A percentile compares a stretch with the other conserved stretches of the same genome.
Evolutionary conservation across 306 rosid genomes (phyloP).

Genomic region (Arachis stenosperma): DNA sequence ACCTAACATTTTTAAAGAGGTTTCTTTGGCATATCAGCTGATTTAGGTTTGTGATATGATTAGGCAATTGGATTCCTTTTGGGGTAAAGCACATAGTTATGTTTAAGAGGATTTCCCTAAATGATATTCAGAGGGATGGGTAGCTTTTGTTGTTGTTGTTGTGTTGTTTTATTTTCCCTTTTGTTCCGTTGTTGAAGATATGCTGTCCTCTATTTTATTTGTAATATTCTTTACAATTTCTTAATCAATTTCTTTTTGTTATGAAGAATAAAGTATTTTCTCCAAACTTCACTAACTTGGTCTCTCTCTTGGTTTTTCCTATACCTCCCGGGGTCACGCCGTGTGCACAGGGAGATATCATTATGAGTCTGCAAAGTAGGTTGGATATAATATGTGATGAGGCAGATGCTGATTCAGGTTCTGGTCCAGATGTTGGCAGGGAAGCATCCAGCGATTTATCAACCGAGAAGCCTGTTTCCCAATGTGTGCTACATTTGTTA

Average conservation of each 20-base stretch:
- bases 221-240: background rate
- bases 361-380: conserved; percentile 82
- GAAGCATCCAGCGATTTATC: conserved; percentile 51
- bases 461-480: conserved; percentile 61
- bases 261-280: background rate
- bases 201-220: background rate
- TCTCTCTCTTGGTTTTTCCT: conserved; percentile 11
- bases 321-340: conserved; percentile 23
- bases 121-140: background rate
- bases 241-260: background rate
- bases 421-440: conserved; percentile 42
- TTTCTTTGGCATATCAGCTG: background rate
- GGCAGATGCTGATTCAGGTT: conserved; percentile 57
- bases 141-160: background rate
- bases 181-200: background rate
- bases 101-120: background rate
- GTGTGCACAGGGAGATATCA: conserved; percentile 76
- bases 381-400: conserved; percentile 88
- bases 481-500: conserved; percentile 48
- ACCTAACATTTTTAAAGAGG: background rate
- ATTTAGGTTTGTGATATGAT: background rate
- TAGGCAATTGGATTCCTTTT: background rate
- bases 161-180: background rate
- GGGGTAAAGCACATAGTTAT: background rate
- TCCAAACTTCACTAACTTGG: conserved; percentile 12